Conservation (phyloP, 306 rosid genomes). For the Lathyrus oleraceus region DNA sequence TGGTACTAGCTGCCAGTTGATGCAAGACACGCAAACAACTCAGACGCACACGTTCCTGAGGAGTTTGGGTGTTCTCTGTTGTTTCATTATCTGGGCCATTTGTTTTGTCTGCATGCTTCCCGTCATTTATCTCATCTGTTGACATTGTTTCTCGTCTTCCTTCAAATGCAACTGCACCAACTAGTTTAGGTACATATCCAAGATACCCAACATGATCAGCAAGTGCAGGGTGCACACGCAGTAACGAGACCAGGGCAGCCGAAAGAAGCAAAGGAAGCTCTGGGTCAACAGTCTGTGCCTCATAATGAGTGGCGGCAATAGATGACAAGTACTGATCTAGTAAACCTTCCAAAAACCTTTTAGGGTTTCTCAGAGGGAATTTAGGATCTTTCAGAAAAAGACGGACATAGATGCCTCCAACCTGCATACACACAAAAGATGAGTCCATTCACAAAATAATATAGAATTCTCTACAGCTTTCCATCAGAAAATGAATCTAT, state of each 20-base stretch:
- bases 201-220: slow-evolving; percentile 99
- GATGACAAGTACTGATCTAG: slow-evolving; percentile 93
- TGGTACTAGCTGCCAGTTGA: slow-evolving; percentile 98
- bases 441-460: slow-evolving; percentile 28
- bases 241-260: slow-evolving; percentile 90
- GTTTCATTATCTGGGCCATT: slow-evolving; percentile 58
- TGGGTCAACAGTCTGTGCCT: slow-evolving; percentile 70
- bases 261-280: slow-evolving; percentile 97
- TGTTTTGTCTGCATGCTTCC: slow-evolving; percentile 50
- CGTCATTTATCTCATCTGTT: slow-evolving; percentile 65
- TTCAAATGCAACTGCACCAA: slow-evolving; percentile 95
- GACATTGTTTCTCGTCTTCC: slow-evolving; percentile 97
- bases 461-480: slow-evolving; percentile 10
- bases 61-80: slow-evolving; percentile 74
- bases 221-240: slow-evolving; percentile 97
- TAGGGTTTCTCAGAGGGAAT: slow-evolving; percentile 97
- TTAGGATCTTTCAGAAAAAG: slow-evolving; percentile 96
- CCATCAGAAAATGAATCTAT: slow-evolving; percentile 1
- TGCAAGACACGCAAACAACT: slow-evolving; percentile 97
- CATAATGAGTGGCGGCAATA: slow-evolving; percentile 94
- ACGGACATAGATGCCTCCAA: slow-evolving; percentile 95
- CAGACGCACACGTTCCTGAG: slow-evolving; percentile 95
- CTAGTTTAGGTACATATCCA: slow-evolving; percentile 98
- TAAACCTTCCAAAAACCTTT: slow-evolving; percentile 97
- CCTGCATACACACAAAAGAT: slow-evolving; percentile 60